Percentiles rank a stretch among this genome's conserved stretches.
Conservation (phyloP, 306 rosid genomes). For the Dalbergia oliveri region DNA sequence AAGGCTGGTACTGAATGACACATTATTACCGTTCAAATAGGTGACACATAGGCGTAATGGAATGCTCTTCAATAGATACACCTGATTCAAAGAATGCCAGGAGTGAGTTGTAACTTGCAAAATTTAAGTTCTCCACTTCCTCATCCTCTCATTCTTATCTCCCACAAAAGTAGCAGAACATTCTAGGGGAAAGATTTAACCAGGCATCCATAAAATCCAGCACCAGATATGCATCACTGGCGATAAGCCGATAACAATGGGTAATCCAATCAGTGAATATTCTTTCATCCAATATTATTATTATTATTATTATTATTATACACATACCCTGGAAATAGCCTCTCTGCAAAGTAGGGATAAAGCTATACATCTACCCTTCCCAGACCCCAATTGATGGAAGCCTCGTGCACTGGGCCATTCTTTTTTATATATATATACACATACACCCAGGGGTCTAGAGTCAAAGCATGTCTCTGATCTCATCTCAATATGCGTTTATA, state of each 20-base stretch:
- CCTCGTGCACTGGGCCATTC: too few relatives aligned
- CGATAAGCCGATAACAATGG: background rate
- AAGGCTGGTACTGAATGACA: constrained; percentile 60
- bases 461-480: too few relatives aligned
- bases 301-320: too few relatives aligned
- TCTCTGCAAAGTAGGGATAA: too few relatives aligned
- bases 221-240: background rate
- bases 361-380: too few relatives aligned
- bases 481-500: too few relatives aligned
- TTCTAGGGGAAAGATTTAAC: background rate
- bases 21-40: constrained; percentile 58
- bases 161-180: constrained; percentile 2
- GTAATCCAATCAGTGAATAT: background rate
- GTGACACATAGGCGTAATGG: constrained; percentile 76
- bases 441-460: too few relatives aligned
- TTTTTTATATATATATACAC: too few relatives aligned
- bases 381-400: too few relatives aligned
- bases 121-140: background rate
- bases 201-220: background rate
- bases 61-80: constrained; percentile 73
- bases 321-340: too few relatives aligned
- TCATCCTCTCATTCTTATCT: background rate
- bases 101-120: constrained; percentile 33
- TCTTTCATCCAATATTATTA: too few relatives aligned
- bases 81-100: constrained; percentile 57